Evolutionary conservation across 805 yeast genomes (phyloP).

Genomic region (Schwanniomyces pseudopolymorphus): DNA sequence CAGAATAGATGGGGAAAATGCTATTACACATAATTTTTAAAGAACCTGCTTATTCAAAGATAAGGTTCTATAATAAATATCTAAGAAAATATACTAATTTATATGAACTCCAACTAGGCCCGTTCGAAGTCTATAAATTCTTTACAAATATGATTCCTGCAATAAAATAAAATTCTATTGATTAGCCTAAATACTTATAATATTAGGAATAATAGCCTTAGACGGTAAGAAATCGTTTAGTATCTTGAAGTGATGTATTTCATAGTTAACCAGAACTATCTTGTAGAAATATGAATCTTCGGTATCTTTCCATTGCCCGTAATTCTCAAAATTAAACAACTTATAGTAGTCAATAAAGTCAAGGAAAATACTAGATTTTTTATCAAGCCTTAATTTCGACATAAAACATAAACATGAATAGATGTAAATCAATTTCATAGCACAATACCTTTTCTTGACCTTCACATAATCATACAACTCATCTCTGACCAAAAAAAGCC

Average conservation of each 20-base stretch:
- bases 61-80: too few species aligned
- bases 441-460: slow-evolving; percentile 16
- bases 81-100: too few species aligned
- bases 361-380: slow-evolving; percentile 17
- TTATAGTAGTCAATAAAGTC: slow-evolving; percentile 19
- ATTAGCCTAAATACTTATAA: not conserved
- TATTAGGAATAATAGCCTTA: not conserved
- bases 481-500: slow-evolving; percentile 19
- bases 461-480: slow-evolving; percentile 16
- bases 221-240: not conserved
- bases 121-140: too few species aligned
- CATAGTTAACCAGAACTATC: not conserved
- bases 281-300: slow-evolving; percentile 6
- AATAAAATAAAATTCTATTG: not conserved
- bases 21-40: too few species aligned
- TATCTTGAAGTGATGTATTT: not conserved
- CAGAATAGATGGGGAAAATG: too few species aligned
- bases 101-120: too few species aligned
- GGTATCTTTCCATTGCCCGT: slow-evolving; percentile 11
- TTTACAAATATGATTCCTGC: not conserved
- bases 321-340: slow-evolving; percentile 7
- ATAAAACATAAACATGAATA: slow-evolving; percentile 19
- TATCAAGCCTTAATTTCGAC: slow-evolving; percentile 17
- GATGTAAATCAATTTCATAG: slow-evolving; percentile 20
- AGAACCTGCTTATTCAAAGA: too few species aligned